phyloP scores from a whole-genome alignment of 345 rosid species.

The Populus simonii region DNA sequence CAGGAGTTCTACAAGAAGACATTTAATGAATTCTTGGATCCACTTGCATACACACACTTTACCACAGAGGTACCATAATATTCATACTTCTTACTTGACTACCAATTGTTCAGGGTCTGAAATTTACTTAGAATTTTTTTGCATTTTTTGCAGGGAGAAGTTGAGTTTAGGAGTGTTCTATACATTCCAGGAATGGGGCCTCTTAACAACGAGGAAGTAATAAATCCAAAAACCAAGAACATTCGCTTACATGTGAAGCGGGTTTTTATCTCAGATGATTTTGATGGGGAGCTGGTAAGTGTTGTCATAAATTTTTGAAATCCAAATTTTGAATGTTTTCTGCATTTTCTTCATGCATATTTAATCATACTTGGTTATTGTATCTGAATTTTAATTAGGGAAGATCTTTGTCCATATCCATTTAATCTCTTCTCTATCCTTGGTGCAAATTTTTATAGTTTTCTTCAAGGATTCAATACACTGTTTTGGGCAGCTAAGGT shows the following conservation, averaged over 20 bases:
- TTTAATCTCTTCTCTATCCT: not conserved
- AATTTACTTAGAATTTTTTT: not conserved
- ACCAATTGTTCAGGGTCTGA: slow-evolving; percentile 4
- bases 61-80: slow-evolving; percentile 66
- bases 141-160: slow-evolving; percentile 77
- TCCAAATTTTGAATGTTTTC: not conserved
- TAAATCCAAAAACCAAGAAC: slow-evolving; percentile 88
- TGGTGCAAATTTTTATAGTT: not conserved
- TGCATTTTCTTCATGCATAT: not conserved
- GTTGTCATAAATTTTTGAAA: slow-evolving; percentile 1
- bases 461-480: not conserved
- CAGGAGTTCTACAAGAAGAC: slow-evolving; percentile 90
- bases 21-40: slow-evolving; percentile 88
- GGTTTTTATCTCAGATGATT: slow-evolving; percentile 98
- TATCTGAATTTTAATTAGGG: not conserved
- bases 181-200: slow-evolving; percentile 99
- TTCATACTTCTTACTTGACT: not conserved
- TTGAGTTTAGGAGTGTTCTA: slow-evolving; percentile 89
- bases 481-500: not conserved
- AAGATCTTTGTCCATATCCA: not conserved
- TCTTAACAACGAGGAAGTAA: slow-evolving; percentile 80
- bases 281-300: slow-evolving; percentile 98
- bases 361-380: not conserved
- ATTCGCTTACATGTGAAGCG: slow-evolving; percentile 89
- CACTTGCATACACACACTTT: slow-evolving; percentile 80